These are phyloP conservation scores for Euptelea pleiosperma DNA, from an alignment of 164 flowering plant genomes.

Conservation along the genomic window DNA sequence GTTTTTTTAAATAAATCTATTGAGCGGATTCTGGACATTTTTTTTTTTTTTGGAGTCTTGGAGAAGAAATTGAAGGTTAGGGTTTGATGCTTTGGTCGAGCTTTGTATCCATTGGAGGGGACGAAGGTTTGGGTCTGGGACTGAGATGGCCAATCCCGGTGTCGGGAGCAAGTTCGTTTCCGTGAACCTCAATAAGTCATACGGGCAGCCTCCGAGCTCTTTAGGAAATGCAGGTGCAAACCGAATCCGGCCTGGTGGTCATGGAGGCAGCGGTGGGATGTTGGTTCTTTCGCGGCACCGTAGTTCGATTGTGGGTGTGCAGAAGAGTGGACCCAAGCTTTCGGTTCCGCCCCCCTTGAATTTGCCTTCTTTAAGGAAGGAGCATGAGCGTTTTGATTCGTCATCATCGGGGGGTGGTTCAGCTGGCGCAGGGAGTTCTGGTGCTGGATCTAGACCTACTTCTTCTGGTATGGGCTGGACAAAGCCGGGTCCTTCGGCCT, in stretches of 20 bases:
- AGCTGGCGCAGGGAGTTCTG: conserved; percentile 44
- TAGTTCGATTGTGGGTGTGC: conserved; percentile 32
- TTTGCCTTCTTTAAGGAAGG: conserved; percentile 83
- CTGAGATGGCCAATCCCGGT: conserved; percentile 84
- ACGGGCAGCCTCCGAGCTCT: conserved; percentile 54
- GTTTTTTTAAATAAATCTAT: background rate
- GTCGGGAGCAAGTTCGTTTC: conserved; percentile 77
- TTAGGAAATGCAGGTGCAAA: conserved; percentile 21
- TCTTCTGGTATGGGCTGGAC: conserved; percentile 88
- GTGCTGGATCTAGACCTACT: conserved; percentile 59
- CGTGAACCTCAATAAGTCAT: conserved; percentile 89
- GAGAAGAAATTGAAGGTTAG: conserved; percentile 16
- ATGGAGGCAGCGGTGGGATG: conserved; percentile 65
- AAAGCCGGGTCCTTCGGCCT: conserved; percentile 46
- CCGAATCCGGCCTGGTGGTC: conserved; percentile 29
- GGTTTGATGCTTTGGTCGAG: conserved; percentile 55
- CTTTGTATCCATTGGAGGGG: conserved; percentile 19
- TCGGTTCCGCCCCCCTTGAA: conserved; percentile 99
- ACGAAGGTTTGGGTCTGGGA: conserved; percentile 15
- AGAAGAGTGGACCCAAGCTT: conserved; percentile 68
- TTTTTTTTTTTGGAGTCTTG: too few species aligned
- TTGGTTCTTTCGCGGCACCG: conserved; percentile 77
- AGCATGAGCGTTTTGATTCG: conserved; percentile 78
- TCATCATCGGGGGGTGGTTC: conserved; percentile 45
- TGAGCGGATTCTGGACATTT: background rate